A percentile compares a stretch with the other conserved stretches of the same genome.
These are phyloP conservation scores for Triglochin maritima DNA, from an alignment of 106 monocot genomes.

Conservation along the genomic window DNA sequence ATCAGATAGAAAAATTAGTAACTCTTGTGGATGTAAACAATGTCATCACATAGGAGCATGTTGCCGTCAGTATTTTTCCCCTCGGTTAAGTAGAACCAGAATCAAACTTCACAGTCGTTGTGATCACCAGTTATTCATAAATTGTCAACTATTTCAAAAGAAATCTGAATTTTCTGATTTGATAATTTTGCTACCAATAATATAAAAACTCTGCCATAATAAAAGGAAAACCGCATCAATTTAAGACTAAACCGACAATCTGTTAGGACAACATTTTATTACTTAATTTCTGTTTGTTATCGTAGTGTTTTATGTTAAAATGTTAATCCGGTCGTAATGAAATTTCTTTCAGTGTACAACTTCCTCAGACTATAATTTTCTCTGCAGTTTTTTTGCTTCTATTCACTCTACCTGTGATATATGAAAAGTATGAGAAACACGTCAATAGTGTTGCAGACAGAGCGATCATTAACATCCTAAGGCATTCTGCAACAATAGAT, in stretches of 20 bases:
- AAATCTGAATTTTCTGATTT: too few species aligned
- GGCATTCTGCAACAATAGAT: conserved; percentile 17
- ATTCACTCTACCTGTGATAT: conserved; percentile 19
- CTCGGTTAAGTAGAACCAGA: too few species aligned
- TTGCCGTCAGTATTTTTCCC: too few species aligned
- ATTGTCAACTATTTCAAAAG: not conserved
- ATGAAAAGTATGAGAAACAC: conserved; percentile 24
- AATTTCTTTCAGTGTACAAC: not conserved
- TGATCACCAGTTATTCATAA: not conserved
- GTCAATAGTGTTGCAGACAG: conserved; percentile 17
- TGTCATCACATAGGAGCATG: not conserved
- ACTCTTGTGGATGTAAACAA: not conserved
- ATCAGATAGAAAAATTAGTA: not conserved
- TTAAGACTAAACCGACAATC: not conserved
- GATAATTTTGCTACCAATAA: too few species aligned
- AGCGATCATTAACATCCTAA: conserved; percentile 1
- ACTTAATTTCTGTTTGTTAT: too few species aligned
- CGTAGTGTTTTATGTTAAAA: not conserved
- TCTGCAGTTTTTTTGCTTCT: conserved; percentile 25
- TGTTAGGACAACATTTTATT: not conserved
- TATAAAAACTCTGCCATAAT: not conserved
- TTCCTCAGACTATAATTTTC: not conserved
- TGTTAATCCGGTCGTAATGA: not conserved
- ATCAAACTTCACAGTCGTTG: too few species aligned
- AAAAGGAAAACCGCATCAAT: not conserved